Evolutionary conservation across 2,329 filamentous ascomycete genomes (phyloP).

Genomic region (Endocalyx cinctus): DNA sequence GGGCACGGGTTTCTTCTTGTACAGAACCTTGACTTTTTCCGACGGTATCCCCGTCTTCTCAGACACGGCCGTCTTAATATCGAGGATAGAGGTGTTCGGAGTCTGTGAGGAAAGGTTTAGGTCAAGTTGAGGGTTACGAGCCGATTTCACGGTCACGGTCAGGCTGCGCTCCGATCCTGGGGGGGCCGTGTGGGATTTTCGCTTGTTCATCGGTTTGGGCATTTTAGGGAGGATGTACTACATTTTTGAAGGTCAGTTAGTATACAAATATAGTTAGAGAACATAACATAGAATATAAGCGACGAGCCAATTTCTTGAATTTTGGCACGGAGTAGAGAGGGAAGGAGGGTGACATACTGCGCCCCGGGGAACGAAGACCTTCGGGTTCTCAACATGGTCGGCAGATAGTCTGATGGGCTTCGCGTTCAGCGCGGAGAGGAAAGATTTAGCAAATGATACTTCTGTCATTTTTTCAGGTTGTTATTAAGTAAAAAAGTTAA

Average conservation of each 20-base stretch:
- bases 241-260: constrained; percentile 7
- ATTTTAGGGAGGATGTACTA: constrained; percentile 71
- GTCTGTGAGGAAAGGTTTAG: constrained; percentile 60
- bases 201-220: constrained; percentile 43
- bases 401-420: constrained; percentile 76
- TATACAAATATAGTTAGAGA: neutral
- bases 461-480: constrained; percentile 66
- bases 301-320: too few relatives aligned
- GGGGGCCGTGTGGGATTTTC: constrained; percentile 34
- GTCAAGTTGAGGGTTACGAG: constrained; percentile 69
- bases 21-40: constrained; percentile 81
- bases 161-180: constrained; percentile 50
- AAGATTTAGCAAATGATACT: constrained; percentile 76
- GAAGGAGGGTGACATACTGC: constrained; percentile 54
- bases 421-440: constrained; percentile 74
- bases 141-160: constrained; percentile 65
- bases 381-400: constrained; percentile 86
- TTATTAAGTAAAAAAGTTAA: too few relatives aligned
- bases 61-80: constrained; percentile 69
- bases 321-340: too few relatives aligned
- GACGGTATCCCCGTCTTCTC: constrained; percentile 57
- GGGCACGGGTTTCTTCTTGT: constrained; percentile 78
- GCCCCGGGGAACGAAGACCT: constrained; percentile 67
- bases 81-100: constrained; percentile 68
- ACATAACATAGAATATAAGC: neutral